Percentiles rank a stretch among this genome's conserved stretches.
These are phyloP conservation scores for Hirsutella minnesotensis DNA, from an alignment of 2,329 filamentous ascomycete species.

Conservation along the genomic window DNA sequence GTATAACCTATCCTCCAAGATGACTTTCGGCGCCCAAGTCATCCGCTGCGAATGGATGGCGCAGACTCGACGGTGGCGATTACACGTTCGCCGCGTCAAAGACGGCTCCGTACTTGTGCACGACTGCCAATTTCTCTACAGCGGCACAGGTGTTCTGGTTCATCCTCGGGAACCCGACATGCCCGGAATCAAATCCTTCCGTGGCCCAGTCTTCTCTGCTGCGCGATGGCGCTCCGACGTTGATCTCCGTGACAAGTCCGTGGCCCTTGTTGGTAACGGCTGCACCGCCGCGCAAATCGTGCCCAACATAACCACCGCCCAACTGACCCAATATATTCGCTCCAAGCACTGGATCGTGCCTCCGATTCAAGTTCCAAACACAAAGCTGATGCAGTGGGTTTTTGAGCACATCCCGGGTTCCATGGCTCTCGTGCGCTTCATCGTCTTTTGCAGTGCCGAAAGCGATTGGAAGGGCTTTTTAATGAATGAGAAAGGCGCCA, in stretches of 20 bases:
- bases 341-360: constrained; percentile 30
- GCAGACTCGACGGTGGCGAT: constrained; percentile 19
- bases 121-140: constrained; percentile 28
- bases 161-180: constrained; percentile 26
- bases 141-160: constrained; percentile 21
- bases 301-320: constrained; percentile 25
- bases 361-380: constrained; percentile 13
- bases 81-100: constrained; percentile 15
- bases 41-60: constrained; percentile 26
- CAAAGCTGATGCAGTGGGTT: constrained; percentile 15
- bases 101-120: constrained; percentile 15
- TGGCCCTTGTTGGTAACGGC: constrained; percentile 43
- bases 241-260: constrained; percentile 32
- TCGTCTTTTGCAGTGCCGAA: constrained; percentile 28
- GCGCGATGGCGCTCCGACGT: constrained; percentile 41
- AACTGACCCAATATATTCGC: constrained; percentile 29
- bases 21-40: constrained; percentile 26
- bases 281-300: constrained; percentile 43
- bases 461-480: constrained; percentile 23
- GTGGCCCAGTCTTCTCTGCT: constrained; percentile 41
- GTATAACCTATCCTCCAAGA: constrained; percentile 26
- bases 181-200: constrained; percentile 36
- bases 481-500: constrained; percentile 21
- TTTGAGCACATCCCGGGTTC: constrained; percentile 35
- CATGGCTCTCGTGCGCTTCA: constrained; percentile 24